Percentiles rank a stretch among this genome's conserved stretches.
phyloP scores from a whole-genome alignment of 257 asterid genomes.

The Jacaranda copaia region DNA sequence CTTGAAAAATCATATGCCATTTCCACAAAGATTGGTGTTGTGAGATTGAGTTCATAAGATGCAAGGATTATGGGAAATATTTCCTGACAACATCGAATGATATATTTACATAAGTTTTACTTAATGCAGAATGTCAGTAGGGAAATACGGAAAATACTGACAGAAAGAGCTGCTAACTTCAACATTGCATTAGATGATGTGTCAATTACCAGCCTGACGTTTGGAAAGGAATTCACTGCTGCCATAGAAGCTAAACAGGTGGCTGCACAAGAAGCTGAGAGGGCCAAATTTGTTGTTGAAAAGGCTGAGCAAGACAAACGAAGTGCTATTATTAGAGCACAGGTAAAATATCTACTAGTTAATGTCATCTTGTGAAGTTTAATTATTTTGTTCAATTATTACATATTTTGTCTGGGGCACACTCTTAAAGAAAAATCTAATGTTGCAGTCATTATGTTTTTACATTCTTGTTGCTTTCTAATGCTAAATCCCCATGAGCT shows the following conservation, averaged over 20 bases:
- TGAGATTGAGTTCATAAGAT: slow-evolving; percentile 1
- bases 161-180: slow-evolving; percentile 83
- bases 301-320: slow-evolving; percentile 94
- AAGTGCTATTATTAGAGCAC: slow-evolving; percentile 91
- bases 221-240: slow-evolving; percentile 88
- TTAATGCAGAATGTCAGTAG: slow-evolving; percentile 76
- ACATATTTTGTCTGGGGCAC: neutral
- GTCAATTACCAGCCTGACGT: slow-evolving; percentile 83
- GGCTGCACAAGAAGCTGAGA: slow-evolving; percentile 96
- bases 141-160: slow-evolving; percentile 78
- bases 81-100: neutral
- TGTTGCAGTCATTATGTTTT: neutral
- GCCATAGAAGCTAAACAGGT: slow-evolving; percentile 98
- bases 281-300: slow-evolving; percentile 93
- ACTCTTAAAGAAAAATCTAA: neutral
- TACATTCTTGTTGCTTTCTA: neutral
- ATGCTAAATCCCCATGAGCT: neutral
- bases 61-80: neutral
- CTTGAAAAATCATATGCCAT: neutral
- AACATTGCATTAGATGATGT: slow-evolving; percentile 97
- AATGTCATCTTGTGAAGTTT: neutral
- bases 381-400: neutral
- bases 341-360: slow-evolving; percentile 50
- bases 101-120: slow-evolving; percentile 7
- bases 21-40: neutral